Conservation (phyloP, 805 yeast species). For the Candida morakotiae region DNA sequence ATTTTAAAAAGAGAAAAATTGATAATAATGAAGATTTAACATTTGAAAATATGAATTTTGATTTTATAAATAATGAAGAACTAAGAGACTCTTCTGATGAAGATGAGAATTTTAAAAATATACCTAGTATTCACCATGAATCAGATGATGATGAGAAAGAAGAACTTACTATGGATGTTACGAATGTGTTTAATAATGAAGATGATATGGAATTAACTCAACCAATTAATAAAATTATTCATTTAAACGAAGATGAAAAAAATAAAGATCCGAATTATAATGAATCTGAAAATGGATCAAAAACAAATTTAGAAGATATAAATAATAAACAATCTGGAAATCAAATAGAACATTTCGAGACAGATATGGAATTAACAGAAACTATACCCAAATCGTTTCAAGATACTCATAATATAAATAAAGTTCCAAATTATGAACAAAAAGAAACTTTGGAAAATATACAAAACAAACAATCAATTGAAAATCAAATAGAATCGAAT, state of each 20-base stretch:
- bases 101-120: constrained; percentile 9
- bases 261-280: constrained; percentile 1
- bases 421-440: too few relatives aligned
- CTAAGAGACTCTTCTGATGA: constrained; percentile 24
- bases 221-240: constrained; percentile 2
- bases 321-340: neutral
- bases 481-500: neutral
- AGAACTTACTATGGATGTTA: constrained; percentile 16
- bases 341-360: too few relatives aligned
- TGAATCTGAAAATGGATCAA: neutral
- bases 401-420: too few relatives aligned
- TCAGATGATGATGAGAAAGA: constrained; percentile 15
- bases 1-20: constrained; percentile 22
- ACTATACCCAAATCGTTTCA: neutral
- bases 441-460: too few relatives aligned
- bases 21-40: constrained; percentile 11
- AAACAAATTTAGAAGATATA: neutral
- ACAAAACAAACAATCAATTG: too few relatives aligned
- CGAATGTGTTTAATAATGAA: constrained; percentile 6
- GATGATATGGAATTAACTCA: constrained; percentile 20
- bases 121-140: constrained; percentile 3
- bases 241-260: neutral
- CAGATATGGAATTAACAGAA: neutral
- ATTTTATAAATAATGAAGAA: constrained; percentile 6
- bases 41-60: neutral